These are phyloP conservation scores for Rhododendron henanense DNA, from an alignment of 148 eudicot genomes.

Conservation along the genomic window DNA sequence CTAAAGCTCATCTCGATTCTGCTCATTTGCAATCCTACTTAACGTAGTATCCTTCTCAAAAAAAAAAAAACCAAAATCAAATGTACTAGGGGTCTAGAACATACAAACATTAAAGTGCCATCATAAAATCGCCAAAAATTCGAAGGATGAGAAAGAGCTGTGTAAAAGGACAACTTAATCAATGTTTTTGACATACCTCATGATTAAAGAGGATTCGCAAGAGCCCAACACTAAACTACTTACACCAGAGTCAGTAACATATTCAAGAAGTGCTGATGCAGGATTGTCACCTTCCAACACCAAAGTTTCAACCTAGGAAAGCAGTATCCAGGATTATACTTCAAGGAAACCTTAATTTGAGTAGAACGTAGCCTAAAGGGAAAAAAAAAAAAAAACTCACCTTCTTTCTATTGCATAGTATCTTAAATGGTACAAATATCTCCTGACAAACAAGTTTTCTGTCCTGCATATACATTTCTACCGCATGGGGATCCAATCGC, in stretches of 20 bases:
- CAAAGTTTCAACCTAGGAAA: constrained; percentile 50
- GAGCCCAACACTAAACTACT: constrained; percentile 75
- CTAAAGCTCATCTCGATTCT: not conserved
- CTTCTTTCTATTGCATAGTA: constrained; percentile 34
- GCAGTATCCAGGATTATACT: not conserved
- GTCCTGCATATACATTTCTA: constrained; percentile 46
- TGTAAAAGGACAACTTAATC: not conserved
- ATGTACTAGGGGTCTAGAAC: not conserved
- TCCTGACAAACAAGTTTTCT: constrained; percentile 37
- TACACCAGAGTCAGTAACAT: constrained; percentile 36
- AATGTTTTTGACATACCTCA: constrained; percentile 36
- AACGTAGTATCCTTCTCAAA: not conserved
- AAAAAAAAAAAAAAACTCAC: constrained; percentile 13
- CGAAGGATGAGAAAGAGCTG: not conserved
- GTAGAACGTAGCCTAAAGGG: not conserved
- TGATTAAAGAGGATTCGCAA: constrained; percentile 39
- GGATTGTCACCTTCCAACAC: constrained; percentile 65
- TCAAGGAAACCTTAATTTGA: not conserved
- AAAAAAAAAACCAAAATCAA: not conserved
- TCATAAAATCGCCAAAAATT: not conserved
- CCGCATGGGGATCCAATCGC: constrained; percentile 45
- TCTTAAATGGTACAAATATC: constrained; percentile 44
- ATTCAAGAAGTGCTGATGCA: constrained; percentile 48
- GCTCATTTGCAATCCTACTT: not conserved
- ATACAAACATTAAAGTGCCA: not conserved